Percentiles rank a stretch among this genome's conserved stretches.
Evolutionary conservation across 192 early-diverging fungal species (phyloP).

Genomic region (Cladochytrium replicatum): DNA sequence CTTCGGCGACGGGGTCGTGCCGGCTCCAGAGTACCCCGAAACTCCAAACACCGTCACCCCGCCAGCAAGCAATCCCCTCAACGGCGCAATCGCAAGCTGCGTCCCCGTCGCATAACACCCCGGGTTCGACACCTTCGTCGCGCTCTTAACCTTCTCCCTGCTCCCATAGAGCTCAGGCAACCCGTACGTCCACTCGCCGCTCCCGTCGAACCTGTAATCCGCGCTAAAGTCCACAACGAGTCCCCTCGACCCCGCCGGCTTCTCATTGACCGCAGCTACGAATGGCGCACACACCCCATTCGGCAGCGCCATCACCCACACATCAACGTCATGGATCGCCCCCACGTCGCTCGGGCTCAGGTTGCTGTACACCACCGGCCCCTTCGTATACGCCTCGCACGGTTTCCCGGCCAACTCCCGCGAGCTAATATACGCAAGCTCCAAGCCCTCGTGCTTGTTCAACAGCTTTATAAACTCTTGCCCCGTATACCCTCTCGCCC

Average conservation of each 20-base stretch:
- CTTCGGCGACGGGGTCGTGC: slow-evolving; percentile 92
- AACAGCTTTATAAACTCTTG: slow-evolving; percentile 88
- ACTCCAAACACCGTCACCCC: slow-evolving; percentile 84
- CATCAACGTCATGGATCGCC: slow-evolving; percentile 67
- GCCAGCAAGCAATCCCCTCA: slow-evolving; percentile 34
- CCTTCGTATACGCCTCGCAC: slow-evolving; percentile 66
- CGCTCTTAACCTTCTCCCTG: slow-evolving; percentile 48
- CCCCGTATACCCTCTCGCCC: slow-evolving; percentile 95
- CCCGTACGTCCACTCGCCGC: slow-evolving; percentile 78
- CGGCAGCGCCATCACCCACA: slow-evolving; percentile 94
- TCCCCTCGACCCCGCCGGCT: slow-evolving; percentile 26
- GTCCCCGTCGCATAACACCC: slow-evolving; percentile 98
- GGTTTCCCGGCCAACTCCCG: slow-evolving; percentile 87
- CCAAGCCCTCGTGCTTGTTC: slow-evolving; percentile 72
- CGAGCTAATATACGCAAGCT: slow-evolving; percentile 84
- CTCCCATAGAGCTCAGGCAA: slow-evolving; percentile 49
- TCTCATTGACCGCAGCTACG: slow-evolving; percentile 62
- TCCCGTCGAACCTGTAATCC: slow-evolving; percentile 77
- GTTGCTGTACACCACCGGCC: slow-evolving; percentile 64
- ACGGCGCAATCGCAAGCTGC: slow-evolving; percentile 79
- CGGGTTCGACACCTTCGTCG: slow-evolving; percentile 78
- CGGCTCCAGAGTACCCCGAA: slow-evolving; percentile 97
- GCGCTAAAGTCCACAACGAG: slow-evolving; percentile 79
- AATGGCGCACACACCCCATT: slow-evolving; percentile 91
- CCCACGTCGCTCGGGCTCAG: slow-evolving; percentile 59